phyloP scores from a whole-genome alignment of 805 yeast species.

The Priceomyces melissophilus region DNA sequence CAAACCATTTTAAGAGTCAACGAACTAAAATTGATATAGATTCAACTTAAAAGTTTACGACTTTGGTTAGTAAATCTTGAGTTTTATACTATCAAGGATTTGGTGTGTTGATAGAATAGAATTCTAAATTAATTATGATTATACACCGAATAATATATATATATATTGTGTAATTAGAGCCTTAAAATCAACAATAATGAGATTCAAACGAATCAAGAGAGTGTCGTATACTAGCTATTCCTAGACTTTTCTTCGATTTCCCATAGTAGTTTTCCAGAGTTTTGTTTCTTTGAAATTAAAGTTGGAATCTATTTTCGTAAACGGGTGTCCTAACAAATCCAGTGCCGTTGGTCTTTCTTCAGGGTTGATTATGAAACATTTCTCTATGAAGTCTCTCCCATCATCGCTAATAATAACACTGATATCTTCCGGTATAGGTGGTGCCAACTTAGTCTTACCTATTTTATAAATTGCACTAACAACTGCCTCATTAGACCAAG shows the following conservation, averaged over 20 bases:
- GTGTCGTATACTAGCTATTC: too few relatives aligned
- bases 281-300: slow-evolving; percentile 55
- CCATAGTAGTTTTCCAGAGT: slow-evolving; percentile 51
- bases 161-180: too few relatives aligned
- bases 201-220: too few relatives aligned
- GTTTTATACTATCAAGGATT: not conserved
- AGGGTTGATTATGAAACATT: slow-evolving; percentile 75
- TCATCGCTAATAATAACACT: slow-evolving; percentile 54
- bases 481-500: slow-evolving; percentile 95
- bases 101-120: not conserved
- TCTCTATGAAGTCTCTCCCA: slow-evolving; percentile 69
- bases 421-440: slow-evolving; percentile 94
- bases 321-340: slow-evolving; percentile 52
- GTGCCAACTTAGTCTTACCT: slow-evolving; percentile 84
- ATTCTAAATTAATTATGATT: not conserved
- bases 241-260: slow-evolving; percentile 17
- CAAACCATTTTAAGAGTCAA: slow-evolving; percentile 75
- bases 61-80: too few relatives aligned
- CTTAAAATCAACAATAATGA: too few relatives aligned
- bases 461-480: slow-evolving; percentile 89
- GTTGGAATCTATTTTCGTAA: slow-evolving; percentile 37
- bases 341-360: slow-evolving; percentile 86
- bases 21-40: slow-evolving; percentile 53
- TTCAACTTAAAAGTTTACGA: too few relatives aligned
- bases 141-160: too few relatives aligned